Conservation (phyloP, 1,139 yeast genomes). For the Hemisphaericaspora subhashii region DNA sequence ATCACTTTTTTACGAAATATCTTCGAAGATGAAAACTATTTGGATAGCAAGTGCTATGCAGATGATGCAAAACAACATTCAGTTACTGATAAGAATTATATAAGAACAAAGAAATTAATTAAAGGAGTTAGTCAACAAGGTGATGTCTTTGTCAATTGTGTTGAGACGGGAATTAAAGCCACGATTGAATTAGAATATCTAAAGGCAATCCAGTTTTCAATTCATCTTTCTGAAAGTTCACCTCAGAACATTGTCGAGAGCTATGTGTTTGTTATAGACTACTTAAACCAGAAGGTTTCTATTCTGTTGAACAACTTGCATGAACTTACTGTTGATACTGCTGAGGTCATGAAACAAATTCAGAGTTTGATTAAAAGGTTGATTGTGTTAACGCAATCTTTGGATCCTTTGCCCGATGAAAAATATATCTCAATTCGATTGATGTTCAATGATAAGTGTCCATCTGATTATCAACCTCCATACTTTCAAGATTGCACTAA, state of each 20-base stretch:
- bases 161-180: constrained; percentile 49
- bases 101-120: constrained; percentile 45
- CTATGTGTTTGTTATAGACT: constrained; percentile 49
- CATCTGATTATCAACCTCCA: constrained; percentile 48
- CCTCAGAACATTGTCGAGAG: constrained; percentile 45
- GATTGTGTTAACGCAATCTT: constrained; percentile 51
- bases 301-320: constrained; percentile 6
- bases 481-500: constrained; percentile 39
- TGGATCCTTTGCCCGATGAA: constrained; percentile 48
- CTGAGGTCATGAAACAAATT: constrained; percentile 26
- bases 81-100: constrained; percentile 18
- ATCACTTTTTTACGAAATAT: constrained; percentile 52
- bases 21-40: constrained; percentile 49
- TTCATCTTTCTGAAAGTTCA: constrained; percentile 36
- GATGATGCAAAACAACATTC: constrained; percentile 23
- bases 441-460: constrained; percentile 47
- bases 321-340: constrained; percentile 20
- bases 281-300: constrained; percentile 18
- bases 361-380: constrained; percentile 41
- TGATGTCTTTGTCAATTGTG: constrained; percentile 43
- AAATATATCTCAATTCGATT: constrained; percentile 47
- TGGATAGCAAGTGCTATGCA: constrained; percentile 41
- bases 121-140: constrained; percentile 34
- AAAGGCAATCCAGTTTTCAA: constrained; percentile 45
- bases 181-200: constrained; percentile 42